Evolutionary conservation across 257 asterid species (phyloP), one percentile per base, ranked within the genome.

Genomic region (Catharanthus roseus): DNA sequence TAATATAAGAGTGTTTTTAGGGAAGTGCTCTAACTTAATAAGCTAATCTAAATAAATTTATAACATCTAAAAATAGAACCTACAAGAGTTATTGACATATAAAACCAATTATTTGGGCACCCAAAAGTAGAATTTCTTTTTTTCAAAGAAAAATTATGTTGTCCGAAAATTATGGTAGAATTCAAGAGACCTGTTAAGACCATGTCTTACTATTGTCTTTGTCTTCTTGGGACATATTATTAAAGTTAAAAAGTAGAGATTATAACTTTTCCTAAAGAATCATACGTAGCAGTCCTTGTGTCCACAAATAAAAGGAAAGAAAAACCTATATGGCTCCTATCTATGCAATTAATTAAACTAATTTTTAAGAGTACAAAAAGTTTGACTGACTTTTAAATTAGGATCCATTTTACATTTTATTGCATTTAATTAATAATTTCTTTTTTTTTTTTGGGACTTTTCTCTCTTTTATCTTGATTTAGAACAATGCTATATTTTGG

Each of bases 321-420:
- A 58, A 71, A 29, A 39, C 36, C n/a, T n/a, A n/a, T n/a, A n/a
- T n/a, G n/a, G n/a, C n/a, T 29, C 16, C 5, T 10, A 10, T 44
- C 5, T 10, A 10, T 44, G 33, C 51, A 71, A 28, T 58, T 57
- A 41, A 70, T 26, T 50, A 50, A 33, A 31, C 21, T 13, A 34
- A 5, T 29, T 29, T 21, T 13, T 18, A 49, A 24, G 4, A 8
- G 49, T 29, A 68, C 3, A 70, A 58, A n/a, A 24, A 71, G 21
- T 41, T 42, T 28, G 74, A 70, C 60, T 38, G 47, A 69, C 65
- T 69, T 69, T 51, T 24, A 2, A n/a, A 53, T 68, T 29, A 33
- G 28, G 49, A 33, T 21, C 24, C 36, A 53, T 53, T 56, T 23
- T 13, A 6, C 16, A 19, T 36, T 19, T 2, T 26, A 34, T 23